Conservation (phyloP, 768 basidiomycete genomes). For the Termitomyces sp. region DNA sequence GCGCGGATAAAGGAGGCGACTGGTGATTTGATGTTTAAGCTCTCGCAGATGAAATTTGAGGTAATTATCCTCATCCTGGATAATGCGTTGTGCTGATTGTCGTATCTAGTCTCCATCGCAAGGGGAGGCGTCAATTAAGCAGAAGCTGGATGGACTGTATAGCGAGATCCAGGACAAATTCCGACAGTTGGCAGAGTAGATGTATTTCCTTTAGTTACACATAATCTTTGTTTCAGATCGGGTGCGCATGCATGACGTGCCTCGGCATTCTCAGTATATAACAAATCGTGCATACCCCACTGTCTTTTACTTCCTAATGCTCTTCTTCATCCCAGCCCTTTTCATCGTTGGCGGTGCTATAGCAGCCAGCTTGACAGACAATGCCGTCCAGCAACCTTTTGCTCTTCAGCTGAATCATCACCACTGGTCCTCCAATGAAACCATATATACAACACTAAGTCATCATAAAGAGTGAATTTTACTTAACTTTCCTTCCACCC, state of each 20-base stretch:
- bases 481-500: not conserved
- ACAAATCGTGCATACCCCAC: not conserved
- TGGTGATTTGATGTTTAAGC: conserved; percentile 87
- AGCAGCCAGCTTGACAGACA: not conserved
- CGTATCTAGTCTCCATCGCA: conserved; percentile 75
- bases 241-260: conserved; percentile 3
- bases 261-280: not conserved
- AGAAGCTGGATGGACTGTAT: conserved; percentile 77
- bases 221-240: conserved; percentile 8
- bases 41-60: conserved; percentile 99
- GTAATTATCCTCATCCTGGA: conserved; percentile 32
- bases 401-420: not conserved
- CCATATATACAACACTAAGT: conserved; percentile 7
- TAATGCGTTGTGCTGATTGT: conserved; percentile 3
- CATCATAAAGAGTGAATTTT: conserved; percentile 5
- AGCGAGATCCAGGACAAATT: conserved; percentile 91
- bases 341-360: not conserved
- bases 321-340: not conserved
- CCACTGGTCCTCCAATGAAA: conserved; percentile 4
- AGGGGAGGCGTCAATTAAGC: conserved; percentile 77
- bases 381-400: not conserved
- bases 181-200: conserved; percentile 71
- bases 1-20: conserved; percentile 82
- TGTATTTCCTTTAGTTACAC: conserved; percentile 1
- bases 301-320: not conserved